Percentiles rank a stretch among this genome's conserved stretches.
phyloP scores from a whole-genome alignment of 2,329 filamentous ascomycete species.

The Neospermospora avenae region DNA sequence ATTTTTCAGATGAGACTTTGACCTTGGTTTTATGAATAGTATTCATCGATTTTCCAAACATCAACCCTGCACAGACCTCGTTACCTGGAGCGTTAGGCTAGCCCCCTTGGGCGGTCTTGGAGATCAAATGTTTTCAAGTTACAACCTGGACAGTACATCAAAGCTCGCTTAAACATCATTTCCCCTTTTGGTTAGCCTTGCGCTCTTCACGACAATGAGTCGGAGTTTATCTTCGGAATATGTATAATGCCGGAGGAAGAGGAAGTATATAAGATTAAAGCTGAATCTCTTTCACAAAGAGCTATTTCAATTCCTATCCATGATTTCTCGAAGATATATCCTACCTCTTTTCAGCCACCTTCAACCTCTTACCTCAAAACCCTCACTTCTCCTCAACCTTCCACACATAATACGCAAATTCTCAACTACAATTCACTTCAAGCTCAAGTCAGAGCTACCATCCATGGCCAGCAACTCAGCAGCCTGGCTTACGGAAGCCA shows the following conservation, averaged over 20 bases:
- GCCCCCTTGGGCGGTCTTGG: neutral
- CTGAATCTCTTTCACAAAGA: too few species aligned
- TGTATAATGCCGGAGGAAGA: too few species aligned
- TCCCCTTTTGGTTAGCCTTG: neutral
- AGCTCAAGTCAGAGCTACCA: too few species aligned
- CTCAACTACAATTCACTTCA: neutral
- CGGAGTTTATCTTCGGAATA: neutral
- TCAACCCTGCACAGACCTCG: too few species aligned
- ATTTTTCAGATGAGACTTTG: constrained; percentile 14
- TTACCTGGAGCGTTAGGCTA: neutral
- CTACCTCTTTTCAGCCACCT: neutral
- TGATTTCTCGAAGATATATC: neutral
- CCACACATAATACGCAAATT: neutral
- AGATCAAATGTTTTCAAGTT: neutral
- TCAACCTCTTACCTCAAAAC: neutral
- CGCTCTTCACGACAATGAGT: neutral
- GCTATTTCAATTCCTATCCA: too few species aligned
- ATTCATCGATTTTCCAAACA: too few species aligned
- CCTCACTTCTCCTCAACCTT: neutral
- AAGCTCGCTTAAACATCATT: neutral
- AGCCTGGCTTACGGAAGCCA: constrained; percentile 22
- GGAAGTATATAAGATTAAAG: neutral
- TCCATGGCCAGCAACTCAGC: constrained; percentile 13
- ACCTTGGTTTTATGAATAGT: too few species aligned
- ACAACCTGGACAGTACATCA: neutral